These are phyloP conservation scores for Erythrobasidium yunnanense DNA, from an alignment of 768 basidiomycete genomes.

Conservation along the genomic window DNA sequence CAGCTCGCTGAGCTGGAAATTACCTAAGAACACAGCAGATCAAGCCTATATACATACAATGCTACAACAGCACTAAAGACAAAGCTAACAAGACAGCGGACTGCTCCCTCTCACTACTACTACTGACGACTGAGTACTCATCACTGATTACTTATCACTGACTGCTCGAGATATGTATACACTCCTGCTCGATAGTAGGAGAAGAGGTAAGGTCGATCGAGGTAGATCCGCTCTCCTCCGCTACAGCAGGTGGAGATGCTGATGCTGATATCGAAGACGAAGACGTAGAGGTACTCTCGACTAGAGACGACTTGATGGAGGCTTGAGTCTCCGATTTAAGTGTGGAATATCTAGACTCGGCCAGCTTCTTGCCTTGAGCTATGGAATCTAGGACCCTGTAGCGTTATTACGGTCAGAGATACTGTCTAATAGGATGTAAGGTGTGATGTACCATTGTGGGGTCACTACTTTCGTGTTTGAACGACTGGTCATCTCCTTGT, in stretches of 20 bases:
- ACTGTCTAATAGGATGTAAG: not conserved
- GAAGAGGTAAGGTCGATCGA: not conserved
- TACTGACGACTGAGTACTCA: not conserved
- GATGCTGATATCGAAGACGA: no score
- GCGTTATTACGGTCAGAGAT: not conserved
- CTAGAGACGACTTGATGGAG: not conserved
- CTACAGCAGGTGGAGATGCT: no score
- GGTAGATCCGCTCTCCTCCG: no score
- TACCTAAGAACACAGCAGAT: no score
- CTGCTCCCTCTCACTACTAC: constrained; percentile 1
- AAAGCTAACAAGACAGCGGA: no score
- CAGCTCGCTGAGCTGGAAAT: no score
- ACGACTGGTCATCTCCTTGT: constrained; percentile 14
- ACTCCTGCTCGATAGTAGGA: not conserved
- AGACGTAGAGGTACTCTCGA: no score
- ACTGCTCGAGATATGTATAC: not conserved
- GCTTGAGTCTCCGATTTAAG: constrained; percentile 7
- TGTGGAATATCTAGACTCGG: constrained; percentile 11
- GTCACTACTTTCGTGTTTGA: constrained; percentile 11
- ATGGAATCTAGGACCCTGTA: constrained; percentile 23
- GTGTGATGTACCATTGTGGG: constrained; percentile 10
- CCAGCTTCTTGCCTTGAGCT: constrained; percentile 6
- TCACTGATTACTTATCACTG: not conserved
- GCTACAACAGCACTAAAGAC: no score
- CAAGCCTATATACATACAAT: not conserved